phyloP scores from a whole-genome alignment of 768 basidiomycete genomes.

The Mycena maculata region DNA sequence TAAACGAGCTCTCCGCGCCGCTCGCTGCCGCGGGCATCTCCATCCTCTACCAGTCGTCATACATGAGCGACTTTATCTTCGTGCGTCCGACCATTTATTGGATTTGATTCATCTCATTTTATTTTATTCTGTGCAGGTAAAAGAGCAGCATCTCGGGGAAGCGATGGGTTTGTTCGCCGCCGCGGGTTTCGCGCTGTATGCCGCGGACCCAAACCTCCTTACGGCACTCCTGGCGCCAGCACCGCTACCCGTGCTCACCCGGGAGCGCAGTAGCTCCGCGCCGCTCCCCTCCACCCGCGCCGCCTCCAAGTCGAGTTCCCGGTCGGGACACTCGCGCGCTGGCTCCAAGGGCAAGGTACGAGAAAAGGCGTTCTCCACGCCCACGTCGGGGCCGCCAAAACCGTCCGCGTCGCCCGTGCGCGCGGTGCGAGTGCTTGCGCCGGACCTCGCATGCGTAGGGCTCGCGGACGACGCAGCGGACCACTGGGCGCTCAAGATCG shows the following conservation, averaged over 20 bases:
- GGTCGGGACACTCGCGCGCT: background rate
- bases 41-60: conserved; percentile 85
- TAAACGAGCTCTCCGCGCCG: conserved; percentile 81
- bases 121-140: conserved; percentile 59
- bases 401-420: conserved; percentile 44
- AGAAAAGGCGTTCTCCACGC: conserved; percentile 15
- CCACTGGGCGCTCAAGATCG: conserved; percentile 80
- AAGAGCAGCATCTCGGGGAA: conserved; percentile 71
- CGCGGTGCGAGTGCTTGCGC: conserved; percentile 72
- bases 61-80: conserved; percentile 86
- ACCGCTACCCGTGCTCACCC: conserved; percentile 38
- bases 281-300: conserved; percentile 28
- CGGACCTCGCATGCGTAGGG: conserved; percentile 82
- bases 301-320: conserved; percentile 24
- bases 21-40: conserved; percentile 82
- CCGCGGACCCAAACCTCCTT: conserved; percentile 54
- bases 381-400: conserved; percentile 37
- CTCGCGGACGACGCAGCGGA: conserved; percentile 75
- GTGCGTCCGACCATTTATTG: conserved; percentile 52
- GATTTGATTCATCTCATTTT: conserved; percentile 14
- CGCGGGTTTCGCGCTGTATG: conserved; percentile 76
- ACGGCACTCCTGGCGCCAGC: conserved; percentile 42
- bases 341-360: conserved; percentile 14
- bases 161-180: conserved; percentile 69
- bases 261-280: conserved; percentile 41